Base-by-base conservation (phyloP, 2,329 filamentous ascomycete species). In the Hypoxylon sp. region DNA sequence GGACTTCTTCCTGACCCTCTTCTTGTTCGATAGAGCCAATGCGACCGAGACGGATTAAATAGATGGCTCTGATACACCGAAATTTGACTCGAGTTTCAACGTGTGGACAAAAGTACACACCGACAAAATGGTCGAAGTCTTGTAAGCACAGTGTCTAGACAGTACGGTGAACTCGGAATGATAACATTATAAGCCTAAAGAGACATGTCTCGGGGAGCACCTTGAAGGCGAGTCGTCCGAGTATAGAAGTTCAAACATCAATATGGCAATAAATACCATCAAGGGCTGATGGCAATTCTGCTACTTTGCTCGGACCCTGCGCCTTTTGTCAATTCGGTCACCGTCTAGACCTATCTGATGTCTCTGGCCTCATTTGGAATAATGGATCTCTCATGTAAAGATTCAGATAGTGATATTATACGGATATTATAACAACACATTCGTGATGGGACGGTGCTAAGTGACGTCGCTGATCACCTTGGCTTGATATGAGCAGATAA, bases 31-130 rank as follows among this genome's bases (percentile, higher is more conserved):
- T 56, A 47, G 44, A 21, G 35, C 27, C 39, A 19, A 47, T 56
- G 27, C 39, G 29, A 42, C 54, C 35, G 54, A 56, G 54, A 56
- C 54, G 54, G n/a, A 13, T 17, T 13, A 42, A 15, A n/a, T 56
- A n/a, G 32, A 56, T 56, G 21, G 19, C 27, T 19, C 10, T 32
- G 27, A 7, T 15, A 47, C 21, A n/a, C 31, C 8, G 27, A 15
- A 42, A 50, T 50, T 17, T 15, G 15, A 29, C 21, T 29, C 19
- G 47, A 50, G 13, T 56, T 56, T 56, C 11, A 24, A 47, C 37
- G 19, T 21, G 39, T 44, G 19, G 39, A 44, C 17, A 19, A 44
- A 44, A n/a, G 17, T 42, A 44, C 39, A 21, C 19, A n/a, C 39
- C 17, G 17, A 11, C 3, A 44, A 19, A 8, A 11, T 44, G 21